Conservation (phyloP, 2,329 filamentous ascomycete species). For the Aureobasidium subglaciale region DNA sequence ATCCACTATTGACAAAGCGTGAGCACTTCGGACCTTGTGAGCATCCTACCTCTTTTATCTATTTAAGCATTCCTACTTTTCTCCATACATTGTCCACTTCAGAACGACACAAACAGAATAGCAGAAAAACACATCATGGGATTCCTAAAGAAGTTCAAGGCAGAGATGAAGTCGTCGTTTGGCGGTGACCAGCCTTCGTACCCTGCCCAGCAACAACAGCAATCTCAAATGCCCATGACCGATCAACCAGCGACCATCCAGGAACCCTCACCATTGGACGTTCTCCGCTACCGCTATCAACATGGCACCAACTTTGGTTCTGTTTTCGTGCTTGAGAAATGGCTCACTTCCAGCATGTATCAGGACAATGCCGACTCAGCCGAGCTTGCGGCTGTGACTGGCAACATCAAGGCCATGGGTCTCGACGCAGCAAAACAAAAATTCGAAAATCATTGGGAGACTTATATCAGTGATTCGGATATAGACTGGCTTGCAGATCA, state of each 20-base stretch:
- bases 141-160: conserved; percentile 32
- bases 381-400: conserved; percentile 47
- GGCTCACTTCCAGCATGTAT: conserved; percentile 48
- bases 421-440: conserved; percentile 42
- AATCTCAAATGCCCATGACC: conserved; percentile 20
- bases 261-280: conserved; percentile 32
- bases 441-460: conserved; percentile 49
- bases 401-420: conserved; percentile 41
- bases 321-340: conserved; percentile 54
- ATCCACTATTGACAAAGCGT: neutral
- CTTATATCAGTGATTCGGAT: conserved; percentile 44
- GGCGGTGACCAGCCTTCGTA: conserved; percentile 12
- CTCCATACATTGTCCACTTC: neutral
- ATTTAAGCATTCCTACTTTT: neutral
- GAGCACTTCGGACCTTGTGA: neutral
- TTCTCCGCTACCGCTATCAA: conserved; percentile 52
- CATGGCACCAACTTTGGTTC: conserved; percentile 54
- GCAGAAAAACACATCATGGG: neutral
- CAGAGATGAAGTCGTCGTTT: conserved; percentile 6
- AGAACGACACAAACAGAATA: neutral
- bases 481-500: conserved; percentile 46
- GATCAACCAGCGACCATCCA: conserved; percentile 28
- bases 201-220: conserved; percentile 16
- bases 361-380: conserved; percentile 37
- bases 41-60: neutral